phyloP scores from a whole-genome alignment of 768 basidiomycete genomes.

The Naganishia kalamii region DNA sequence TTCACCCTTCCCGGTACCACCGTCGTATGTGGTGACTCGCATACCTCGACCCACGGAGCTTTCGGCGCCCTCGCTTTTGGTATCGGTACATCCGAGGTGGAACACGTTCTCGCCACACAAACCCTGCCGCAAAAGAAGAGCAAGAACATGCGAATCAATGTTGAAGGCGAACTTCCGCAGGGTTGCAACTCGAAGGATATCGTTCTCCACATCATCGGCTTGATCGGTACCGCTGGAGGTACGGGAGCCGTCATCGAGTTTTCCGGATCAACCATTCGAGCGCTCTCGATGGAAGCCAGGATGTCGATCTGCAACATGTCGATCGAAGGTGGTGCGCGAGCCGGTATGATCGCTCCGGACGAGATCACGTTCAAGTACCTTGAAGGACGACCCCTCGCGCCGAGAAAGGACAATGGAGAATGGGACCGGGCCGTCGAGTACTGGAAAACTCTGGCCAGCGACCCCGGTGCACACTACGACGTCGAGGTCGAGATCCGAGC shows the following conservation, averaged over 20 bases:
- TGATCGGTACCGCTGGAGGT: slow-evolving; percentile 88
- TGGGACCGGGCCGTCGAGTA: slow-evolving; percentile 82
- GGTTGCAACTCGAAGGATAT: slow-evolving; percentile 84
- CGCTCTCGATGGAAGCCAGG: slow-evolving; percentile 80
- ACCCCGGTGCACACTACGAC: slow-evolving; percentile 78
- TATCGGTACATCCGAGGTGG: slow-evolving; percentile 88
- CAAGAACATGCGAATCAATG: slow-evolving; percentile 87
- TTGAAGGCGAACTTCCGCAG: slow-evolving; percentile 71
- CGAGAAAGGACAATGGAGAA: slow-evolving; percentile 56
- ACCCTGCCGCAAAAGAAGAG: slow-evolving; percentile 77
- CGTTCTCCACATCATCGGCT: slow-evolving; percentile 79
- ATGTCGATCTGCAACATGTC: slow-evolving; percentile 81
- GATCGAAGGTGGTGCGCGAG: slow-evolving; percentile 85
- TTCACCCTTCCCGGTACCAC: slow-evolving; percentile 61
- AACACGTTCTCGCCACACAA: slow-evolving; percentile 88
- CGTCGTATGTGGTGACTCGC: slow-evolving; percentile 82
- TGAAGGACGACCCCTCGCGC: slow-evolving; percentile 69
- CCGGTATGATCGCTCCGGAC: slow-evolving; percentile 88
- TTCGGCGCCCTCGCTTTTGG: slow-evolving; percentile 90
- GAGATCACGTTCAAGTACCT: slow-evolving; percentile 80
- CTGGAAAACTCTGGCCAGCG: slow-evolving; percentile 71
- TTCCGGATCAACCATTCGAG: slow-evolving; percentile 77
- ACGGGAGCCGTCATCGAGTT: slow-evolving; percentile 89
- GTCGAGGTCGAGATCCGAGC: slow-evolving; percentile 71
- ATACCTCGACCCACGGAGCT: slow-evolving; percentile 88